A percentile compares a stretch with the other conserved stretches of the same genome.
These are phyloP conservation scores for Macrocybe gigantea DNA, from an alignment of 768 basidiomycete species.

Conservation along the genomic window DNA sequence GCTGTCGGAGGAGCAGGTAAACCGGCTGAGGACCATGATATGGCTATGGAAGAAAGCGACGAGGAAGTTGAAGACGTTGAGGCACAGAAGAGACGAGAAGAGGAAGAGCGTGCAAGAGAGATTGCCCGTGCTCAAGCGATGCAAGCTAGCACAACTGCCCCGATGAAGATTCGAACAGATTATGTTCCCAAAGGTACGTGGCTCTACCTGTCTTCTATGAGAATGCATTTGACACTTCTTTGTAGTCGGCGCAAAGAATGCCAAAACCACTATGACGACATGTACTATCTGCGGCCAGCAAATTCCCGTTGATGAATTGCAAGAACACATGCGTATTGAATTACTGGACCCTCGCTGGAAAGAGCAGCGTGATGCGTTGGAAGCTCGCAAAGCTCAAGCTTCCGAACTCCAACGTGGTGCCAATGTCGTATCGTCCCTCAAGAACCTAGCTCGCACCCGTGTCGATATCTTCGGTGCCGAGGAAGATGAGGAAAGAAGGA, in stretches of 20 bases:
- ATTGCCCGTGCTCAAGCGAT: constrained; percentile 74
- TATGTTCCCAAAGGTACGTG: constrained; percentile 88
- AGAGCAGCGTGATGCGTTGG: constrained; percentile 84
- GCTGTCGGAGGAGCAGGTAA: constrained; percentile 64
- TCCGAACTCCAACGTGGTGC: constrained; percentile 87
- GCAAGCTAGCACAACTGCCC: constrained; percentile 72
- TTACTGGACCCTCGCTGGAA: constrained; percentile 97
- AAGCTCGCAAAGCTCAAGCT: constrained; percentile 85
- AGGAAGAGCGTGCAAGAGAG: constrained; percentile 65
- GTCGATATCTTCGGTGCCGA: constrained; percentile 97
- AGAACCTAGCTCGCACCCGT: constrained; percentile 90
- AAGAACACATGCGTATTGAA: constrained; percentile 98
- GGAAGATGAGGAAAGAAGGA: constrained; percentile 85
- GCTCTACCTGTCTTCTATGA: not conserved
- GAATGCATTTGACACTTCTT: constrained; percentile 6
- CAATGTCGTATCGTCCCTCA: constrained; percentile 90
- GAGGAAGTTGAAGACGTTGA: constrained; percentile 65
- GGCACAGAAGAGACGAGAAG: constrained; percentile 59
- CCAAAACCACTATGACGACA: constrained; percentile 70
- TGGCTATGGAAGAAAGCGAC: constrained; percentile 84
- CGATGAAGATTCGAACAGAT: constrained; percentile 94
- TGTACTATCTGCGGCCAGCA: constrained; percentile 96
- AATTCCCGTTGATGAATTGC: constrained; percentile 90
- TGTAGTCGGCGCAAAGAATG: constrained; percentile 63
- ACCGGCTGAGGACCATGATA: constrained; percentile 42